Base-by-base conservation (phyloP, 192 early-diverging fungal genomes). In the Dissophora ornata region DNA sequence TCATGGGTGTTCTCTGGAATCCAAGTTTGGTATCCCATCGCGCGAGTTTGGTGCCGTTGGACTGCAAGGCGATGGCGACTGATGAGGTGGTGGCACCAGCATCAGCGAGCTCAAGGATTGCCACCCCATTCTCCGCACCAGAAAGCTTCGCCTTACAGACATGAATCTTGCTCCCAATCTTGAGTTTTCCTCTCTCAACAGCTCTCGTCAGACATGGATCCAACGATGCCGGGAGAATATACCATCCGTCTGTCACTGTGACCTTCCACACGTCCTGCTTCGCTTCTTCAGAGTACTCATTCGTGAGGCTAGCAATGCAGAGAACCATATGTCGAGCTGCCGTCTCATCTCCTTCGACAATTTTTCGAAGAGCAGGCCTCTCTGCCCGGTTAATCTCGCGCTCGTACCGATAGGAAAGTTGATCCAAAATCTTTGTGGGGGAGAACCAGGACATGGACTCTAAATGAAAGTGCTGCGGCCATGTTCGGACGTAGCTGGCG, bases 211-310 rank as follows among this genome's bases (percentile, higher is more conserved):
- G 51, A 19, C 64, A 42, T 12, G 34, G 19, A 59, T 93, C 91
- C 16, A 93, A 32, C 0, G 48, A 40, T 3, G 88, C 86, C 12
- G 79, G 66, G 4, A 93, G 80, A 29, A 66, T 24, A 55, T 93
- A 93, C 91, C 91, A 93, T 16, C 91, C 91, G 77, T 93, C 91
- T 4, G 91, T 90, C 42, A 93, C 64, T 41, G 84, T 52, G 24
- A 86, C 62, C 6, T 34, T 55, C 57, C 18, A 29, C 4, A 34
- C 33, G 6, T 50, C 40, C 12, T 53, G 34, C 5, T 60, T 40
- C 3, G 26, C 22, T 13, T 57, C 46, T 13, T 47, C 26, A 16
- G 61, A 41, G 8, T 57, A 62, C 26, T 44, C 28, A 15, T n/a
- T 36, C 11, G 67, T 25, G 12, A 92, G 78, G 18, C 81, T 68